A percentile compares a stretch with the other conserved stretches of the same genome.
These are phyloP conservation scores for Melastoma malabathricum DNA, from an alignment of 345 rosid species.

Conservation along the genomic window DNA sequence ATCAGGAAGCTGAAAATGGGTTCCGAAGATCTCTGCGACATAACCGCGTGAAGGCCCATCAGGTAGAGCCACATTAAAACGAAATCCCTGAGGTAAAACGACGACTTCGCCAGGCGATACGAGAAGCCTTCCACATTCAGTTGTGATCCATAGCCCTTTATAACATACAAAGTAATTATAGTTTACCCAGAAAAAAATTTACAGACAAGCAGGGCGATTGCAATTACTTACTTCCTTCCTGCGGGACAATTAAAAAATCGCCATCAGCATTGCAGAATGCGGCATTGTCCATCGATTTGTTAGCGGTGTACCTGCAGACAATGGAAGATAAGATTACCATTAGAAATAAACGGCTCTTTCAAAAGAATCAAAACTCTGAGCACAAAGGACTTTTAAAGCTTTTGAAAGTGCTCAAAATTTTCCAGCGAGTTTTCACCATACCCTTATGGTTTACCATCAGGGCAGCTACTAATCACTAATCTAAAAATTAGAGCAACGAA, in stretches of 20 bases:
- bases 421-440: too few species aligned
- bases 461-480: too few species aligned
- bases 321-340: constrained; percentile 2
- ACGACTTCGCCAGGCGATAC: constrained; percentile 81
- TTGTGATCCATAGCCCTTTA: constrained; percentile 75
- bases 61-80: constrained; percentile 51
- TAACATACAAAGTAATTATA: too few species aligned
- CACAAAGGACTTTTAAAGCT: too few species aligned
- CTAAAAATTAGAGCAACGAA: too few species aligned
- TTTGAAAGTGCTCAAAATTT: too few species aligned
- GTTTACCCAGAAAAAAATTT: constrained; percentile 6
- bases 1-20: constrained; percentile 97
- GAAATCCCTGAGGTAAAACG: constrained; percentile 86
- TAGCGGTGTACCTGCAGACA: constrained; percentile 55
- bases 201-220: too few species aligned
- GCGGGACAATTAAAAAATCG: constrained; percentile 87
- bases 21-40: constrained; percentile 78
- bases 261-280: constrained; percentile 96
- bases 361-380: too few species aligned
- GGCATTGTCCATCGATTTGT: constrained; percentile 72
- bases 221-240: constrained; percentile 64
- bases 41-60: constrained; percentile 96
- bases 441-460: too few species aligned
- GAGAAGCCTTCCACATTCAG: constrained; percentile 79
- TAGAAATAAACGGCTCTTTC: not conserved